Base-by-base conservation (phyloP, 306 rosid species). In the Fragaria iinumae region DNA sequence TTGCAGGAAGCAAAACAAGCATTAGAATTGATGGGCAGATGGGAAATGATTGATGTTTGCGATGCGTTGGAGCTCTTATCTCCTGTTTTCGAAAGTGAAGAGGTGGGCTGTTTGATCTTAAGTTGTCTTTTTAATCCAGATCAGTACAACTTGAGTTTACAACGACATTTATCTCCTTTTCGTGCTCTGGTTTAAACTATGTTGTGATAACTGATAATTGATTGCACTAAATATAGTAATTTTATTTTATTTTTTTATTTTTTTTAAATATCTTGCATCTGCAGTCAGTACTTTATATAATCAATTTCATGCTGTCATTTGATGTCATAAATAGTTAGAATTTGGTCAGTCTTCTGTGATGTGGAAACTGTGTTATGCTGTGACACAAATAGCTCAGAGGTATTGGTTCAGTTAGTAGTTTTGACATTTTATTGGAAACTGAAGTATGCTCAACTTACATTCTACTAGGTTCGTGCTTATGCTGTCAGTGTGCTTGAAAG, bases 1-100 rank as follows among this genome's bases (percentile, higher is more conserved):
- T 64, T 80, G 76, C 93, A 95, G 99, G 99, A 95, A 89, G 99
- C 97, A 81, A 95, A 95, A 74, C 99, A 92, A 88, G 97, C 97
- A 55, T 76, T 95, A 59, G 97, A 95, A 50, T 85, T 95, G 79
- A 92, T 92, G 92, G 89, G 93, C 47, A 95, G 85, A 86, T 92
- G 97, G 99, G 93, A 91, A 86, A 88, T 88, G 93, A 95, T 95
- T 91, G 99, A 95, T 72, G 97, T 95, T 77, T 88, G 87, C 59
- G 99, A 95, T 81, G 99, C 97, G 12, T 78, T 95, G 84, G 99
- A 92, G 86, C 93, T 95, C 76, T 82, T 95, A 64, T 95, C 99
- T 59, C 98, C 99, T 23, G 92, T 92, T 85, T 95, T 95, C 77
- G 97, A 95, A 88, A 92, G 97, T 60, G 99, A 95, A 89, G 99